phyloP scores from a whole-genome alignment of 306 rosid species.

The Vachellia pachyceras region DNA sequence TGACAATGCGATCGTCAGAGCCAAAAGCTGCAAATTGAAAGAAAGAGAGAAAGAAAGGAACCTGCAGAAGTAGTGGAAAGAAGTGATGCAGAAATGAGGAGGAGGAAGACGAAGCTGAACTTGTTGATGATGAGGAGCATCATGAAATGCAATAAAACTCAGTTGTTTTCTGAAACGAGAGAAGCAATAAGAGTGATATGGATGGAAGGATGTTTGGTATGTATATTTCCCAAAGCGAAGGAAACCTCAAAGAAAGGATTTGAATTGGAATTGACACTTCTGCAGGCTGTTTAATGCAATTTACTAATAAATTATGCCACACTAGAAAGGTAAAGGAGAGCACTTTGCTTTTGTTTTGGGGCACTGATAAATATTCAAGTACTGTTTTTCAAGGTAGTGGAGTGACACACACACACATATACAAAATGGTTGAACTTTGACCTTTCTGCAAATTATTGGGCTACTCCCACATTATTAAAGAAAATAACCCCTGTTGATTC shows the following conservation, averaged over 20 bases:
- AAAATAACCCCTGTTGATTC: too few species aligned
- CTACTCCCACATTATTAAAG: constrained; percentile 20
- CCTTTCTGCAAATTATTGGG: constrained; percentile 40
- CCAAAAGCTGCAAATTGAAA: constrained; percentile 41
- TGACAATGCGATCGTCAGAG: constrained; percentile 38
- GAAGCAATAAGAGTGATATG: not conserved
- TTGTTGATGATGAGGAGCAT: constrained; percentile 43
- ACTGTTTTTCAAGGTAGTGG: constrained; percentile 46
- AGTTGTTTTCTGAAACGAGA: not conserved
- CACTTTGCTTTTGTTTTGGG: constrained; percentile 62
- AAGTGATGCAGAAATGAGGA: constrained; percentile 53
- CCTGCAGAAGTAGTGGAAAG: constrained; percentile 58
- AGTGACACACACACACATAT: not conserved
- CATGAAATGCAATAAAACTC: constrained; percentile 23
- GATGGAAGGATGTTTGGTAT: not conserved
- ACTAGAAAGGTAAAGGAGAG: constrained; percentile 49
- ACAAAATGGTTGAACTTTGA: constrained; percentile 7
- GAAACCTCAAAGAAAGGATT: not conserved
- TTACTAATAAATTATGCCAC: constrained; percentile 28
- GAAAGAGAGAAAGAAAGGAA: constrained; percentile 9
- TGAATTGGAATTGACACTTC: constrained; percentile 36
- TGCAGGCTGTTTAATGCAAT: not conserved
- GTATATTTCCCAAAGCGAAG: not conserved
- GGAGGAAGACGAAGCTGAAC: constrained; percentile 51
- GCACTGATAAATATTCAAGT: constrained; percentile 40